A percentile compares a stretch with the other conserved stretches of the same genome.
Evolutionary conservation across 2,329 filamentous ascomycete species (phyloP).

Genomic region (Fusarium ambrosium): DNA sequence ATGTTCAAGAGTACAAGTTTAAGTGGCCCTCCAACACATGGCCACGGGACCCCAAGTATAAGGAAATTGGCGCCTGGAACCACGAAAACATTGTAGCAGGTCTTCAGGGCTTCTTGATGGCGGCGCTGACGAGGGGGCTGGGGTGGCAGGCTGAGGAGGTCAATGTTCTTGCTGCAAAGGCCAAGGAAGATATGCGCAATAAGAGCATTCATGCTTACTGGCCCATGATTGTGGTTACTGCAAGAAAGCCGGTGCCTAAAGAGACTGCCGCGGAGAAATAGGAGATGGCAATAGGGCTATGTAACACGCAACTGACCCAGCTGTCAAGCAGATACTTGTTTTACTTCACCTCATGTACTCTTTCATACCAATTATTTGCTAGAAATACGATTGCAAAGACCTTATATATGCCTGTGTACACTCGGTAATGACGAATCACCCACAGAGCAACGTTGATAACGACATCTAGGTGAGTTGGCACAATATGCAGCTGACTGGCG

Average conservation of each 20-base stretch:
- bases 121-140: conserved; percentile 7
- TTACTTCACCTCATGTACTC: neutral
- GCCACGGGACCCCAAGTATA: conserved; percentile 13
- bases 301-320: neutral
- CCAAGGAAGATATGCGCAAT: conserved; percentile 6
- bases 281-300: neutral
- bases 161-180: conserved; percentile 8
- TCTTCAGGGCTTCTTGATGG: conserved; percentile 15
- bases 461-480: neutral
- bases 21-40: conserved; percentile 22
- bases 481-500: neutral
- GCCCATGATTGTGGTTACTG: conserved; percentile 21
- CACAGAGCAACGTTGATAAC: neutral
- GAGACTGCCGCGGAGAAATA: neutral
- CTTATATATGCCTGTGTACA: neutral
- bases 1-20: conserved; percentile 5
- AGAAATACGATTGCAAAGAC: neutral
- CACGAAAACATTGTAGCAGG: conserved; percentile 10
- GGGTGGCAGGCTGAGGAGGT: conserved; percentile 15
- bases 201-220: conserved; percentile 21
- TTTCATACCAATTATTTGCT: neutral
- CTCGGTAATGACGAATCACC: neutral
- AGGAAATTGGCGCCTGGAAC: conserved; percentile 15
- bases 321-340: neutral
- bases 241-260: neutral